Base-by-base conservation (phyloP, 2,329 filamentous ascomycete species). In the Fusarium citri region DNA sequence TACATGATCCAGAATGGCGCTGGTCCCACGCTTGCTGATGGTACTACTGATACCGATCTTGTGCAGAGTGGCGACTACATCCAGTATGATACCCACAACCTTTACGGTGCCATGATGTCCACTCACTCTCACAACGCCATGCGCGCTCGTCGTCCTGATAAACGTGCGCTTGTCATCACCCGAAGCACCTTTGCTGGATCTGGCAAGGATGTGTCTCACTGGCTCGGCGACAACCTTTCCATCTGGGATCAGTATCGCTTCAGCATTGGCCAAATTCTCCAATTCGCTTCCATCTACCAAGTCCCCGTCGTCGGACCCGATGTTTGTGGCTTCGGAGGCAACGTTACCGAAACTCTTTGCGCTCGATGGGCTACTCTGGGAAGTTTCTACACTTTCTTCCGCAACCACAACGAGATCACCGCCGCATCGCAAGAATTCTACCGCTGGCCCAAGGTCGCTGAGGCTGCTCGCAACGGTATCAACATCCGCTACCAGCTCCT, bases 81-180 rank as follows among this genome's bases (percentile, higher is more conserved):
- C 8, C 71, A 74, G 50, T 73, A 73, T 12, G 92, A 94, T 71
- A 92, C 89, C 0, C 92, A 94, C 77, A 94, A 94, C 72, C 79
- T 94, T 2, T 94, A 92, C 77, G 92, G 92, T 2, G 87, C 87
- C 10, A 89, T 93, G 89, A 94, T 94, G 92, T 91, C 89, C 2
- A 83, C 20, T 82, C 87, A 7, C 11, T 92, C 90, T 0, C 86
- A 88, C 55, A 78, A 85, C 15, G 89, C 92, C 3, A 92, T 94
- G 91, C 78, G 88, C 9, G 79, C 82, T 15, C 87, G 92, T 11
- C 87, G 91, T 0, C 91, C 92, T 0, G 77, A 78, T 1, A 80
- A 88, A 8, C 87, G 92, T 0, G 91, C 92, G 2, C 77, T 94
- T 62, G 83, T 94, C 49, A 92, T 95, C 70, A 93, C 92, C 0